phyloP scores from a whole-genome alignment of 139 green algal genomes.

The Coccomyxa sp. region DNA sequence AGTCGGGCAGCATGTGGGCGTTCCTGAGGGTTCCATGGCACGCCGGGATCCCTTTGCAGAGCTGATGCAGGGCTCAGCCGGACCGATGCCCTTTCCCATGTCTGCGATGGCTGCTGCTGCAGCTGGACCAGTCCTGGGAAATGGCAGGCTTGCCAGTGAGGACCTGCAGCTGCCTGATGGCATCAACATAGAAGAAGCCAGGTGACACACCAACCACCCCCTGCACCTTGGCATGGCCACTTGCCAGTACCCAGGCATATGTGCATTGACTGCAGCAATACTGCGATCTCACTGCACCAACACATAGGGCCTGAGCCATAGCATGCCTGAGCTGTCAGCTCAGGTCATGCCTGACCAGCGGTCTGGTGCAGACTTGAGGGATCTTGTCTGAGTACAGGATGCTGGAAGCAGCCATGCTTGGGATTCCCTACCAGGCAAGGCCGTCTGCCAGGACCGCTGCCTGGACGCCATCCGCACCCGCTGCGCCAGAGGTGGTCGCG shows the following conservation, averaged over 20 bases:
- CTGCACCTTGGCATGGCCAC: not conserved
- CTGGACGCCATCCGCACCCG: slow-evolving; percentile 1
- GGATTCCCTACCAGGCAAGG: slow-evolving; percentile 61
- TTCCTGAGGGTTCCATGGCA: not conserved
- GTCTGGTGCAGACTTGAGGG: not conserved
- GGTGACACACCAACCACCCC: not conserved
- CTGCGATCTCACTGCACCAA: not conserved
- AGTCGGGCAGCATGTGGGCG: not conserved
- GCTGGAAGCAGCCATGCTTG: slow-evolving; percentile 80
- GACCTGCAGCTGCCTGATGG: slow-evolving; percentile 10
- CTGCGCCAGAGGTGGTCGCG: slow-evolving; percentile 26
- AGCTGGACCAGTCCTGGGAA: not conserved
- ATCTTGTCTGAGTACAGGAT: slow-evolving; percentile 50
- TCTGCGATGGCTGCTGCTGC: not conserved
- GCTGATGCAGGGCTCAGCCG: no score
- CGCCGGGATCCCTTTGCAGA: not conserved
- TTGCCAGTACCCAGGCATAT: not conserved
- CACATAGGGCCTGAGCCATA: not conserved
- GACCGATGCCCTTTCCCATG: not conserved
- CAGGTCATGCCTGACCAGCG: not conserved
- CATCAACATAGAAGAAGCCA: slow-evolving; percentile 27
- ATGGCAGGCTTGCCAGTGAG: not conserved
- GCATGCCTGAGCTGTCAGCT: not conserved
- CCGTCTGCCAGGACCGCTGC: slow-evolving; percentile 29
- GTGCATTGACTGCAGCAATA: not conserved